Evolutionary conservation across 2,329 filamentous ascomycete genomes (phyloP).

Genomic region (Fusarium paranaense): DNA sequence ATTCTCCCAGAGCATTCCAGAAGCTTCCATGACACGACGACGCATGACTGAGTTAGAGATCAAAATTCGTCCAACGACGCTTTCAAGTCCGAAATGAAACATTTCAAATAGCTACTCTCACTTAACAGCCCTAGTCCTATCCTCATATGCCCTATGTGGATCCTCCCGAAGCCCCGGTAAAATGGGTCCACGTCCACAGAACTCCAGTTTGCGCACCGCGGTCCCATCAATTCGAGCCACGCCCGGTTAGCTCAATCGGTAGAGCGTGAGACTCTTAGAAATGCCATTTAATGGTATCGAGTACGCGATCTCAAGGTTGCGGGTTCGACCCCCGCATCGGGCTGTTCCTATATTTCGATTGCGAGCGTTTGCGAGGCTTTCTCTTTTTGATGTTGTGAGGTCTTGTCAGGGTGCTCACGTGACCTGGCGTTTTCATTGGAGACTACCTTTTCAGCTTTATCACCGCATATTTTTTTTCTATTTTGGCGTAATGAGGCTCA

Average conservation of each 20-base stretch:
- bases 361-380: constrained; percentile 35
- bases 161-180: neutral
- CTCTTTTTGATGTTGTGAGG: constrained; percentile 10
- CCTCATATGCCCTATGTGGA: neutral
- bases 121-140: neutral
- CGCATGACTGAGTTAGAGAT: neutral
- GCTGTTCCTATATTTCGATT: constrained; percentile 39
- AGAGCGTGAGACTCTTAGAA: constrained; percentile 75
- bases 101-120: neutral
- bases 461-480: neutral
- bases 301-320: constrained; percentile 62
- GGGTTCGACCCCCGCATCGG: constrained; percentile 63
- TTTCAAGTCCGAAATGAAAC: neutral
- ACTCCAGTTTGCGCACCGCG: neutral
- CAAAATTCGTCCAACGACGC: too few species aligned
- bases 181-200: neutral
- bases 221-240: constrained; percentile 14
- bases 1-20: neutral
- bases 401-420: neutral
- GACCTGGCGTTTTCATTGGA: neutral
- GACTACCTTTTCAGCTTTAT: neutral
- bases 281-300: neutral
- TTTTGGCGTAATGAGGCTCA: too few species aligned
- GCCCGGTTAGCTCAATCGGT: constrained; percentile 52
- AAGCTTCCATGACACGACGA: neutral